Base-by-base conservation (phyloP, 768 basidiomycete genomes). In the Lentinula aciculospora region DNA sequence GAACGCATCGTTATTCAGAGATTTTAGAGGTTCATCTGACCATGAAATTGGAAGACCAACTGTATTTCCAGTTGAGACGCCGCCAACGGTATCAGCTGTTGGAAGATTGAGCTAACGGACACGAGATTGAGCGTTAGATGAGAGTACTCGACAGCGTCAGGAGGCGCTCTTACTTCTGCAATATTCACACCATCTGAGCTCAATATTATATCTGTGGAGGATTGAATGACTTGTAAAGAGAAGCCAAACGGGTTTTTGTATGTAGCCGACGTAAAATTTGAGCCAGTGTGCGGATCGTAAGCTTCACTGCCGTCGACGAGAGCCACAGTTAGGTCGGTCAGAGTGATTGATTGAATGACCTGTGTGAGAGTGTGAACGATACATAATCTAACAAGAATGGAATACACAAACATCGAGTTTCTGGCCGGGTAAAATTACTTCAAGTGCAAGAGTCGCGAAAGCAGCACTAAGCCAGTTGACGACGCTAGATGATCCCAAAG, bases 231-330 rank as follows among this genome's bases (percentile, higher is more conserved):
- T 63, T 88, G 85, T 54, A 89, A 66, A 10, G 83, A 81, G 70
- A 90, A 90, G 3, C 88, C 88, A 66, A 89, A 89, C 1, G 88
- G 88, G 68, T 89, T 90, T 68, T 80, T 81, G 67, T 86, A 87
- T 61, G 75, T 70, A 15, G 82, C 84, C 3, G 83, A 55, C 0
- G 83, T 83, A 51, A 73, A 68, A 39, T 77, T 69, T 3, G 85
- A 88, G 60, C 81, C 79, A 0, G 85, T 72, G n/a, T 78, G 71
- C 0, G 87, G 85, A 1, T 80, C 78, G 62, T 81, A 88, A 0
- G 81, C 74, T 66, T 89, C 74, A 53, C 75, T 74, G 37, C 74
- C 74, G 6, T 74, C 75, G 27, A 77, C 67, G 68, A 89, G 76
- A 6, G 71, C 76, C 34, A 89, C 66, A 27, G 72, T 74, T 36